Evolutionary conservation across 176 grass and related monocot species (phyloP), one percentile per base, ranked within the genome.

Genomic region (Carex kokanica): DNA sequence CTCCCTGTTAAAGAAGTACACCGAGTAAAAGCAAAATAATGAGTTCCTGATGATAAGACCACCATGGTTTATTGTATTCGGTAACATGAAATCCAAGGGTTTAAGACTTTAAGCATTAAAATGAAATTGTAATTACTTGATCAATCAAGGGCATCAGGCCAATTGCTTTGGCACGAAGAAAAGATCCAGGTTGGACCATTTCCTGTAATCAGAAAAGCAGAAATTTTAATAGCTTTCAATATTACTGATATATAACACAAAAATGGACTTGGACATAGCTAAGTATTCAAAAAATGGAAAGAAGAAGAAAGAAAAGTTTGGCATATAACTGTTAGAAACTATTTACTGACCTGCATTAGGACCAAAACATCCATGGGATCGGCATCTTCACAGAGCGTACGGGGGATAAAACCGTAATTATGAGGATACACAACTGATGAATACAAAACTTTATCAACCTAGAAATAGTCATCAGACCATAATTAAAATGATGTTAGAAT

Each of bases 371-470:
- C 87, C 20, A 85, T 84, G 3, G 82, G 82, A 17, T 88, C 87
- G 21, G 53, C 77, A 70, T 88, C 87, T 73, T 88, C 82, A 52
- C 87, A 88, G 18, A 88, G 74, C 4, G 87, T 88, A 21, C 87
- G 73, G 18, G 82, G 87, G 15, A 85, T 85, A 75, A 84, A 88
- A 69, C 86, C 86, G 13, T 88, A 88, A 60, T 88, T 88, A 51
- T 88, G 86, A 79, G 82, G 87, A 81, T 88, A 88, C 64, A 88
- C 87, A 8, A 88, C 87, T n/a, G 82, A 88, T 31, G 87, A 88
- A 24, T 88, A 88, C 43, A 88, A 84, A 60, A 88, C 60, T 68
- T 71, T 83, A 81, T 88, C 87, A 64, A 88, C 87, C 87, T 88
- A 45, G 45, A 45, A 80, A 80, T 24, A 72, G 34, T 65, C 34